phyloP scores from a whole-genome alignment of 805 yeast genomes.

The Saccharomyces paradoxus region DNA sequence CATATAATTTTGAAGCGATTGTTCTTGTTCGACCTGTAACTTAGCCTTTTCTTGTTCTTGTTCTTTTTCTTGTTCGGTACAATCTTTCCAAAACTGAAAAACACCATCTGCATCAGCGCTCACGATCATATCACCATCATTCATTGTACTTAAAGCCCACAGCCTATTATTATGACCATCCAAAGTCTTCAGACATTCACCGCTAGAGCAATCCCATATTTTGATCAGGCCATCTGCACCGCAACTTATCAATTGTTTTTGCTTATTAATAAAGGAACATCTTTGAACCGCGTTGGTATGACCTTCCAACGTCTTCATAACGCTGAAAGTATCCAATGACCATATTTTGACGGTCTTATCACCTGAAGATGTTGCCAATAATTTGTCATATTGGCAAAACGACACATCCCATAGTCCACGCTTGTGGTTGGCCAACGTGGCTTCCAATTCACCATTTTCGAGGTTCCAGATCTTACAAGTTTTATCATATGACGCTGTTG shows the following conservation, averaged over 20 bases:
- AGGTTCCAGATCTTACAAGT: constrained; percentile 84
- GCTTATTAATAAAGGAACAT: constrained; percentile 57
- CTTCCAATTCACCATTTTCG: constrained; percentile 78
- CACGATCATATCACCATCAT: constrained; percentile 61
- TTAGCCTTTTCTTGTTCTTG: constrained; percentile 44
- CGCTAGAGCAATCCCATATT: constrained; percentile 73
- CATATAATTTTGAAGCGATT: constrained; percentile 69
- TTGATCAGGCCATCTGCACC: constrained; percentile 95
- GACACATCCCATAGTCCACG: constrained; percentile 91
- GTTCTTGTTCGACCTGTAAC: constrained; percentile 74
- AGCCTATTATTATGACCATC: constrained; percentile 93
- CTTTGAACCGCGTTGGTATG: constrained; percentile 89
- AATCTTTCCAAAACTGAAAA: constrained; percentile 81
- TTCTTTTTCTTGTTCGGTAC: constrained; percentile 62
- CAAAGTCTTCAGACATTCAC: constrained; percentile 74
- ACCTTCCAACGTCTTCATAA: constrained; percentile 82
- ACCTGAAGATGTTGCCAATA: constrained; percentile 79
- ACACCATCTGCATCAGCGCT: constrained; percentile 95
- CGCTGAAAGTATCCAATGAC: constrained; percentile 71
- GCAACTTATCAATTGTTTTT: constrained; percentile 57
- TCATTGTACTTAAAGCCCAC: constrained; percentile 72
- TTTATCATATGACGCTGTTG: constrained; percentile 92
- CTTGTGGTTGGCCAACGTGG: constrained; percentile 80
- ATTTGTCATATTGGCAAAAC: constrained; percentile 72
- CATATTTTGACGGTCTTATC: constrained; percentile 86